Conservation (phyloP, 164 flowering plant species). For the Nelumbo lutea region DNA sequence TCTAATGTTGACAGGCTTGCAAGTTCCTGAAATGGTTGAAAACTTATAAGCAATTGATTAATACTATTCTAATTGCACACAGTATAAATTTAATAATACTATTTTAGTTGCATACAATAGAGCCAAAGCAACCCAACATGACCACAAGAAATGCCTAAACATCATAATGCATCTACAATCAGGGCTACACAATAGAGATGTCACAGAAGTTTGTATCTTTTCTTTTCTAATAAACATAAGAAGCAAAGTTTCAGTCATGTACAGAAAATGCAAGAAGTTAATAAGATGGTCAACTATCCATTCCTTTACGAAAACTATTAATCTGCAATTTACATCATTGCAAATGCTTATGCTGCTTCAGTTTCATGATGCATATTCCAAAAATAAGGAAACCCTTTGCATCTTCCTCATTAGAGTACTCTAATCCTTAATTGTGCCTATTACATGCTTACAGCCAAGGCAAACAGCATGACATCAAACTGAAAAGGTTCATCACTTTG, state of each 20-base stretch:
- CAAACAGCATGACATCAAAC: background rate
- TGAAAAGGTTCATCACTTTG: background rate
- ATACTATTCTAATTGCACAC: background rate
- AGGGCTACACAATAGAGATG: too few species aligned
- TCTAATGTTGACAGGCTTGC: conserved; percentile 61
- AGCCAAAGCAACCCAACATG: conserved; percentile 2
- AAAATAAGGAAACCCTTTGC: background rate
- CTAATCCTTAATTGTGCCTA: background rate
- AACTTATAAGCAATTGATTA: background rate
- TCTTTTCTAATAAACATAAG: too few species aligned
- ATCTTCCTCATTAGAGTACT: background rate
- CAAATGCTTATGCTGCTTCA: too few species aligned
- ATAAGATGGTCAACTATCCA: too few species aligned
- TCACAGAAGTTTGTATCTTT: too few species aligned
- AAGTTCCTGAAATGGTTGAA: conserved; percentile 56
- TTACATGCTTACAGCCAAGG: background rate
- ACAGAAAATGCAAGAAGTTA: too few species aligned
- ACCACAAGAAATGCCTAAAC: background rate
- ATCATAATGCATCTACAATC: background rate
- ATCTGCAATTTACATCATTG: too few species aligned
- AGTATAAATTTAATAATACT: background rate
- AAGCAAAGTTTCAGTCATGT: too few species aligned
- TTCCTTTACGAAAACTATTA: too few species aligned
- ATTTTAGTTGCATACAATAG: background rate
- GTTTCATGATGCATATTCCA: too few species aligned